phyloP scores from a whole-genome alignment of 345 rosid species.

The Raphanus sativus region DNA sequence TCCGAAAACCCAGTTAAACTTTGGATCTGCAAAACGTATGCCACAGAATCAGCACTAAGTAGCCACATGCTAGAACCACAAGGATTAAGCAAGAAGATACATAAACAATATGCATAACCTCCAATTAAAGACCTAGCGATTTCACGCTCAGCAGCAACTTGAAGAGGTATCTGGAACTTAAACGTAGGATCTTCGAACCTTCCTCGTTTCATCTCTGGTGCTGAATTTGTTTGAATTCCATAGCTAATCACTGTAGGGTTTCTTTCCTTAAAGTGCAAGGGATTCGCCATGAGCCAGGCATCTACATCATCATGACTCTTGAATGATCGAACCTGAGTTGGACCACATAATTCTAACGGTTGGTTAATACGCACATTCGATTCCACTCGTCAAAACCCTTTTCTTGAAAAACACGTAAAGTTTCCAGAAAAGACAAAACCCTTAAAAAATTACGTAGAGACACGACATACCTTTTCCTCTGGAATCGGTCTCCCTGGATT shows the following conservation, averaged over 20 bases:
- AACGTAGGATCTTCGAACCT: slow-evolving; percentile 72
- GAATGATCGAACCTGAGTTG: slow-evolving; percentile 61
- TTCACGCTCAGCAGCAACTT: slow-evolving; percentile 89
- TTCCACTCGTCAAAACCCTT: neutral
- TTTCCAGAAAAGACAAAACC: neutral
- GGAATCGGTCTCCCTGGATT: slow-evolving; percentile 75
- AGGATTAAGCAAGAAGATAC: neutral
- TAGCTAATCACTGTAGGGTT: slow-evolving; percentile 66
- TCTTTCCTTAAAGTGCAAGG: slow-evolving; percentile 56
- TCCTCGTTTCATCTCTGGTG: slow-evolving; percentile 54
- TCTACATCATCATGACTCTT: slow-evolving; percentile 56
- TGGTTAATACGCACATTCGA: neutral
- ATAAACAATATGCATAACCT: slow-evolving; percentile 42
- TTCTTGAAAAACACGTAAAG: neutral
- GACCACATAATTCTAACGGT: neutral
- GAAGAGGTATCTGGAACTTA: slow-evolving; percentile 89
- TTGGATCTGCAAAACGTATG: slow-evolving; percentile 49
- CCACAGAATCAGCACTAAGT: neutral
- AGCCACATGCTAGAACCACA: neutral
- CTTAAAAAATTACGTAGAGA: neutral
- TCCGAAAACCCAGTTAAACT: slow-evolving; percentile 71
- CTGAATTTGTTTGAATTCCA: slow-evolving; percentile 87
- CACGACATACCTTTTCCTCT: slow-evolving; percentile 45
- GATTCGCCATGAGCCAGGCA: slow-evolving; percentile 64
- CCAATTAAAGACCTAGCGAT: slow-evolving; percentile 74